A percentile compares a stretch with the other conserved stretches of the same genome.
Conservation (phyloP, 305 asterid genomes). For the Coffea humblotiana region DNA sequence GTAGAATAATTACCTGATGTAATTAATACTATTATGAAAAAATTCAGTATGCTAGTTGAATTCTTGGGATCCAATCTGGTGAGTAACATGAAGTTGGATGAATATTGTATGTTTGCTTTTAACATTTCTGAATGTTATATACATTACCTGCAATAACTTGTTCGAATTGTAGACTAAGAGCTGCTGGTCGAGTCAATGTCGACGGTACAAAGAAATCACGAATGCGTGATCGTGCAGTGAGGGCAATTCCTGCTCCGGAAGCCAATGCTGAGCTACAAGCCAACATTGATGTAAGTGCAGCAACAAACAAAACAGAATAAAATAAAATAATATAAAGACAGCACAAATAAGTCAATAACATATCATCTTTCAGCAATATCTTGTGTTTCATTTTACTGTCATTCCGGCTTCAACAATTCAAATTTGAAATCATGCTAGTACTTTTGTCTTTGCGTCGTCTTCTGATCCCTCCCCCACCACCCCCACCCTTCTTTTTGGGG, state of each 20-base stretch:
- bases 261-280: constrained; percentile 91
- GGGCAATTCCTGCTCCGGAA: constrained; percentile 82
- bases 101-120: background rate
- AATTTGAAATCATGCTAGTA: background rate
- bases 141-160: constrained; percentile 15
- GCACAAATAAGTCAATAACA: too few relatives aligned
- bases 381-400: background rate
- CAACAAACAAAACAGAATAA: background rate
- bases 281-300: constrained; percentile 68
- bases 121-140: background rate
- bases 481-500: too few relatives aligned
- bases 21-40: background rate
- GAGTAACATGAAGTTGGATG: background rate
- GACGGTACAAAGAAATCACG: constrained; percentile 62
- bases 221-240: constrained; percentile 55
- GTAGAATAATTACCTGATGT: background rate
- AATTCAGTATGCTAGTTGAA: background rate
- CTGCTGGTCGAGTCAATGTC: constrained; percentile 64
- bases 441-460: background rate
- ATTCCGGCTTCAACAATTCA: background rate
- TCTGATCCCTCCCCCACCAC: too few relatives aligned
- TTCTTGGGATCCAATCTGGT: background rate
- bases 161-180: constrained; percentile 52
- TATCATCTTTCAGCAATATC: background rate
- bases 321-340: too few relatives aligned